Conservation (phyloP, 345 rosid genomes). For the Syzygium jambos region DNA sequence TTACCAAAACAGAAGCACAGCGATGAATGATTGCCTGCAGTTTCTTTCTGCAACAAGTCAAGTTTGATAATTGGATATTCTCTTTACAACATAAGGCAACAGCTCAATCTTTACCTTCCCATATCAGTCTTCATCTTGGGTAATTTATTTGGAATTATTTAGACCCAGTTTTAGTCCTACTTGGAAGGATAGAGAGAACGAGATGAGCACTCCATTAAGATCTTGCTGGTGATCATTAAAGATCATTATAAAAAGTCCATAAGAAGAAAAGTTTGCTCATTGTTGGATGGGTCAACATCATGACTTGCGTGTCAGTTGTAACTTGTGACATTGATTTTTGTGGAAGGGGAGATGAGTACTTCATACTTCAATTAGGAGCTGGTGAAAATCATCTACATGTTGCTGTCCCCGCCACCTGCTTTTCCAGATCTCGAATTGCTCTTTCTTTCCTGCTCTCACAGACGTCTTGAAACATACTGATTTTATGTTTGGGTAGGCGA, state of each 20-base stretch:
- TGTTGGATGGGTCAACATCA: background rate
- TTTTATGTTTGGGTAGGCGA: background rate
- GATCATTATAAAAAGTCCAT: background rate
- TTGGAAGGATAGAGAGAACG: background rate
- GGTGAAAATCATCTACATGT: background rate
- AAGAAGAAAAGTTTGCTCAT: background rate
- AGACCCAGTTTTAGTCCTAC: background rate
- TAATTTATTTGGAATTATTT: background rate
- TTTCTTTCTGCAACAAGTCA: background rate
- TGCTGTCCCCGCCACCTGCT: background rate
- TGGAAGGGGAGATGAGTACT: background rate
- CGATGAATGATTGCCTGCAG: background rate
- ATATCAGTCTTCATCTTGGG: background rate
- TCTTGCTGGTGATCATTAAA: background rate
- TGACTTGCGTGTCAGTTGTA: background rate
- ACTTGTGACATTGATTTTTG: background rate
- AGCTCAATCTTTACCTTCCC: background rate
- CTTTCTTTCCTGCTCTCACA: background rate
- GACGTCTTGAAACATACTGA: background rate
- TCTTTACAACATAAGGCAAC: background rate
- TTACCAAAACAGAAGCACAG: background rate
- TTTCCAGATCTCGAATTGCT: background rate
- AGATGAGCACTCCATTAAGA: background rate
- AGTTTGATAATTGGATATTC: background rate
- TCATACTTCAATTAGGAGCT: background rate